Evolutionary conservation across 179 eudicot species (phyloP).

Genomic region (Carnegiea gigantea): DNA sequence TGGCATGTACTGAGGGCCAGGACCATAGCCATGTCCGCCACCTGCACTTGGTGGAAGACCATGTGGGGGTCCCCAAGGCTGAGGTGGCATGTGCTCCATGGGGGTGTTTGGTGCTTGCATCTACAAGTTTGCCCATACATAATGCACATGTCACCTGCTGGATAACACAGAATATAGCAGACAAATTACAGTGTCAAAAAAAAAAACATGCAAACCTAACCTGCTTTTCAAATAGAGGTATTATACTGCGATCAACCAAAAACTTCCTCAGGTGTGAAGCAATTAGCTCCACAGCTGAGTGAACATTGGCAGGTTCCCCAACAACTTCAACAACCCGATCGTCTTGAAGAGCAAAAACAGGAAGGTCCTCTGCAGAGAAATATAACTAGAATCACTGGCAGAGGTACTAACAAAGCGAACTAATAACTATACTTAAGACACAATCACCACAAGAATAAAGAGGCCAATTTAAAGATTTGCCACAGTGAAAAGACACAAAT

Average conservation of each 20-base stretch:
- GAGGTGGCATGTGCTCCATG: conserved; percentile 56
- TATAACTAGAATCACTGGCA: neutral
- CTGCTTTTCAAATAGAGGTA: conserved; percentile 71
- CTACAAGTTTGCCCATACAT: conserved; percentile 32
- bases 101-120: conserved; percentile 64
- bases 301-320: conserved; percentile 72
- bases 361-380: conserved; percentile 60
- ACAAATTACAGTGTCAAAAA: neutral
- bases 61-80: conserved; percentile 79
- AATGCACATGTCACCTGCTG: neutral
- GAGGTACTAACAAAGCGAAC: neutral
- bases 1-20: conserved; percentile 54
- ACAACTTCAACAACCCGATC: conserved; percentile 84
- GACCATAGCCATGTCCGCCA: conserved; percentile 59
- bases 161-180: neutral
- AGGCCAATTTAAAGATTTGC: neutral
- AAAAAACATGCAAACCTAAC: conserved; percentile 29
- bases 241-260: conserved; percentile 80
- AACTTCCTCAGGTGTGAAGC: conserved; percentile 74
- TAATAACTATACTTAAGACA: neutral
- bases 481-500: neutral
- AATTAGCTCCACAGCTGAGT: conserved; percentile 76
- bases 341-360: conserved; percentile 77
- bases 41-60: conserved; percentile 54
- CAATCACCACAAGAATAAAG: neutral